phyloP scores from a whole-genome alignment of 495 filamentous ascomycete species.

The Lindgomyces ingoldianus region DNA sequence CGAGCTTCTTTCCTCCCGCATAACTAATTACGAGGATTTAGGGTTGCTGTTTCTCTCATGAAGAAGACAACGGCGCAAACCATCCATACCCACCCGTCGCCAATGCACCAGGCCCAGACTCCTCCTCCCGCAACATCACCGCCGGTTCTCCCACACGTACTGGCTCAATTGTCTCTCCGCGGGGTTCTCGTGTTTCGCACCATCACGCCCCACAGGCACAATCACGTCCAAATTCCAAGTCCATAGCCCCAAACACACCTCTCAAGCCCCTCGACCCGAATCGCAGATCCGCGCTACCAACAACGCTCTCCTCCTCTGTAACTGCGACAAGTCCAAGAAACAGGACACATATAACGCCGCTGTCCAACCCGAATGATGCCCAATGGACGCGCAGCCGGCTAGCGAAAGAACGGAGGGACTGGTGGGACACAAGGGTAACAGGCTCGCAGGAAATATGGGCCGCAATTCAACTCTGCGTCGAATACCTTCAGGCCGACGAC shows the following conservation, averaged over 20 bases:
- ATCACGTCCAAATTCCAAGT: neutral
- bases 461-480: constrained; percentile 64
- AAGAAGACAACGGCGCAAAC: constrained; percentile 2
- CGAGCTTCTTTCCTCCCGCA: neutral
- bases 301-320: constrained; percentile 5
- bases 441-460: constrained; percentile 78
- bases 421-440: constrained; percentile 70
- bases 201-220: neutral
- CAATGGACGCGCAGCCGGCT: constrained; percentile 54
- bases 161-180: constrained; percentile 15
- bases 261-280: constrained; percentile 14
- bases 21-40: neutral
- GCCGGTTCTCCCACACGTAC: constrained; percentile 6
- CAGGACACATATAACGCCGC: neutral
- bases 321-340: neutral
- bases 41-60: constrained; percentile 35
- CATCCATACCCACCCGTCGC: constrained; percentile 17
- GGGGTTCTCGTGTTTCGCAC: constrained; percentile 18
- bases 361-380: constrained; percentile 8
- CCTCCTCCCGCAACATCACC: constrained; percentile 30
- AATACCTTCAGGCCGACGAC: constrained; percentile 62
- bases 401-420: constrained; percentile 46
- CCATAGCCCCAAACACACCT: constrained; percentile 18
- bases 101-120: constrained; percentile 9
- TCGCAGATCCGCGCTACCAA: constrained; percentile 18